Percentiles rank a stretch among this genome's conserved stretches.
Conservation (phyloP, 106 monocot genomes). For the Allium fistulosum region DNA sequence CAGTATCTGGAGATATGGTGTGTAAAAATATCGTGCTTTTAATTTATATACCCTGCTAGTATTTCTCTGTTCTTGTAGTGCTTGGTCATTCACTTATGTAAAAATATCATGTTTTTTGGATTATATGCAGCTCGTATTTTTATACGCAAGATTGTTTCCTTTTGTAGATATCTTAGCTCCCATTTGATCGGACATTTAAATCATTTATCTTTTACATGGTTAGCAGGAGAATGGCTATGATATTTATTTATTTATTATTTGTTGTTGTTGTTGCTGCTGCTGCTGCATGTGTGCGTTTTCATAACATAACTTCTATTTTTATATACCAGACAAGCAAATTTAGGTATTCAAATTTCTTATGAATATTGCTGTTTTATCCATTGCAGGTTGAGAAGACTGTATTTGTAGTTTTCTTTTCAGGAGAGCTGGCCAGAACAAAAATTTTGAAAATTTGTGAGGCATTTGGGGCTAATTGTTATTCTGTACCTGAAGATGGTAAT, state of each 20-base stretch:
- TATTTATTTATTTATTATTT: too few species aligned
- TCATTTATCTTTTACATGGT: too few species aligned
- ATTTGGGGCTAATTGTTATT: slow-evolving; percentile 96
- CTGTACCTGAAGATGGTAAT: slow-evolving; percentile 85
- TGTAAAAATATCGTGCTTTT: background rate
- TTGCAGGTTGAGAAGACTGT: slow-evolving; percentile 89
- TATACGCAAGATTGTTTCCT: background rate
- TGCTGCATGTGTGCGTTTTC: background rate
- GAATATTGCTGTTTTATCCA: background rate
- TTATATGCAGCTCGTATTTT: background rate
- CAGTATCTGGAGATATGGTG: slow-evolving; percentile 86
- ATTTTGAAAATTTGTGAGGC: slow-evolving; percentile 91
- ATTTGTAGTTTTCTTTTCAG: slow-evolving; percentile 98
- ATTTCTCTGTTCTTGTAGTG: too few species aligned
- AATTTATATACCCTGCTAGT: too few species aligned
- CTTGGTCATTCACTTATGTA: background rate
- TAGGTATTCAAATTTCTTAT: background rate
- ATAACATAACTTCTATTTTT: background rate
- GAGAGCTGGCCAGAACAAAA: slow-evolving; percentile 85
- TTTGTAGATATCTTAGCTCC: background rate
- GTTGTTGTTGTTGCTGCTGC: background rate
- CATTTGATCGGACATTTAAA: too few species aligned
- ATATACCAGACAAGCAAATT: background rate
- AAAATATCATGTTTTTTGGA: background rate
- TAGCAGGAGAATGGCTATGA: too few species aligned